A percentile compares a stretch with the other conserved stretches of the same genome.
These are phyloP conservation scores for Yarrowia divulgata DNA, from an alignment of 805 yeast genomes.

Conservation along the genomic window DNA sequence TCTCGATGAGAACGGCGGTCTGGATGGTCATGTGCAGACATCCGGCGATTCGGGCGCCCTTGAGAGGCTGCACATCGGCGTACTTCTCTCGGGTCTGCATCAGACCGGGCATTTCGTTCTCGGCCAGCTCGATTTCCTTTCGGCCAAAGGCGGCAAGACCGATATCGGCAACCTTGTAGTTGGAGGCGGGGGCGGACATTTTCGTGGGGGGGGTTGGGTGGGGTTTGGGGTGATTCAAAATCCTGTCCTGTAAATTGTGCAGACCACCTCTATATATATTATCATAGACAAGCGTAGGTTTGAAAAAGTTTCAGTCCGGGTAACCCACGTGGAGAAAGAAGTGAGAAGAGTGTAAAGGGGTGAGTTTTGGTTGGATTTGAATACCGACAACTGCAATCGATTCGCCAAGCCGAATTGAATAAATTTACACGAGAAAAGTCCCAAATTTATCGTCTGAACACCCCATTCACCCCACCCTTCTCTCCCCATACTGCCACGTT, in stretches of 20 bases:
- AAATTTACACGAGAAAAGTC: not conserved
- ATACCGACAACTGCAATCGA: not conserved
- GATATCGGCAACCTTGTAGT: slow-evolving; percentile 96
- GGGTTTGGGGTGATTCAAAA: not conserved
- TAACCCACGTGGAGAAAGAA: slow-evolving; percentile 24
- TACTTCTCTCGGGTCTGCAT: slow-evolving; percentile 95
- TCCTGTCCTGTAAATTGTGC: not conserved
- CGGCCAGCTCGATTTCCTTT: slow-evolving; percentile 98
- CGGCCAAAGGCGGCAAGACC: slow-evolving; percentile 99
- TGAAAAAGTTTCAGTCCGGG: slow-evolving; percentile 17
- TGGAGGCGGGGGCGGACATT: slow-evolving; percentile 56
- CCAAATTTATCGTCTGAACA: too few species aligned
- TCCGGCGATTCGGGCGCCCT: slow-evolving; percentile 99
- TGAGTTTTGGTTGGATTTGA: not conserved
- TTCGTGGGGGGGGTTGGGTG: not conserved
- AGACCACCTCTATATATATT: not conserved
- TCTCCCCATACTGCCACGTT: not conserved
- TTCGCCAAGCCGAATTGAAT: not conserved
- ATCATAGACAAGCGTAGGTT: not conserved
- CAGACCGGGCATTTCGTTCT: slow-evolving; percentile 99
- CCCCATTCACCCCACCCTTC: too few species aligned
- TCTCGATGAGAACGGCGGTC: slow-evolving; percentile 98
- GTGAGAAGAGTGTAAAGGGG: not conserved
- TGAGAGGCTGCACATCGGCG: slow-evolving; percentile 91
- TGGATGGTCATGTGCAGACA: slow-evolving; percentile 99